Base-by-base conservation (phyloP, 441 rosid species). In the Croton laevigatus region DNA sequence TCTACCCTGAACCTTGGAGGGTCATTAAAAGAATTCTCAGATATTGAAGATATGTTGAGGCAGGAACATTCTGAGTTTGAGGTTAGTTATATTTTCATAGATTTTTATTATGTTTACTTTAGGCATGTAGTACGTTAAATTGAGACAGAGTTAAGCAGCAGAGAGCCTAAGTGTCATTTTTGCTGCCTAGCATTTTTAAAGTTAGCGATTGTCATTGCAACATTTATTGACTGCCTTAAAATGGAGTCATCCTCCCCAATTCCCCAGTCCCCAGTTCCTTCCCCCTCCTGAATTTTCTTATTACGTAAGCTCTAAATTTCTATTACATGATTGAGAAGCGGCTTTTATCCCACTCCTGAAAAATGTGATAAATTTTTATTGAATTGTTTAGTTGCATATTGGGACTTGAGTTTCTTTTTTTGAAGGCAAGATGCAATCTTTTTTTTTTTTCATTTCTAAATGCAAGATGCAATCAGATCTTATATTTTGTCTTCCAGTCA, bases 31-130 rank as follows among this genome's bases (percentile, higher is more conserved):
- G 75, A 68, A 46, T 88, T 91, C 71, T 76, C 87, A 73, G 86
- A 76, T 71, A 79, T 90, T 58, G 88, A 88, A 76, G 88, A 85
- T 75, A 88, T 91, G 84, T 73, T 93, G 83, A 81, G 80, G 77
- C 80, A 72, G 61, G 99, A 91, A 80, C 83, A 73, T 66, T 16
- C 74, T 62, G 76, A 72, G 49, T 91, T 87, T 81, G 85, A 90
- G 98, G 98, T 95, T 80, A 64, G 93, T 77, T 75, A 72, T 72
- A 20, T 70, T 54, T 19, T 69, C 9, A 12, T 16, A 23, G 51
- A 16, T 34, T 27, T 61, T 75, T 40, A 4, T 19, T 23, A 46
- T 38, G 38, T 71, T 57, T 36, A 4, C 3, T 9, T 23, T 20
- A 38, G 57, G 44, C 36, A 42, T 7, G 27, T 27, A 27, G 1